These are phyloP conservation scores for Colletotrichum acutatum DNA, from an alignment of 2,329 filamentous ascomycete genomes.

Conservation along the genomic window DNA sequence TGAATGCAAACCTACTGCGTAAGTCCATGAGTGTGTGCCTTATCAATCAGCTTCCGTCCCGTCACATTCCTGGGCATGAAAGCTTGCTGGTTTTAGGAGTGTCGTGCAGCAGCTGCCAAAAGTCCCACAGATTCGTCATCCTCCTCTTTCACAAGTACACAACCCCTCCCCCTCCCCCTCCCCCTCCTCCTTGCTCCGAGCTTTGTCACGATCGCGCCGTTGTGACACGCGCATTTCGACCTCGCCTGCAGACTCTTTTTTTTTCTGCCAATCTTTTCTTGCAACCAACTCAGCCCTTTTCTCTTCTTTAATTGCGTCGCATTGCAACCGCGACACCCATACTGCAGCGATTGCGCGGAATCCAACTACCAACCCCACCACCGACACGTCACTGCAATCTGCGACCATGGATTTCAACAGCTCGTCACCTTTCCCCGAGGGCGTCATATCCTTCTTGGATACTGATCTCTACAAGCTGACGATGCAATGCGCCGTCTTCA, in stretches of 20 bases:
- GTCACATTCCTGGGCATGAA: neutral
- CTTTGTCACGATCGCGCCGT: slow-evolving; percentile 32
- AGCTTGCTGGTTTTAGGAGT: neutral
- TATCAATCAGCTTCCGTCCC: slow-evolving; percentile 23
- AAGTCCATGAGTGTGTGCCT: neutral
- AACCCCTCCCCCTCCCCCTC: neutral
- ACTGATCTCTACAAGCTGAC: slow-evolving; percentile 95
- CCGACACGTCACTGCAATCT: neutral
- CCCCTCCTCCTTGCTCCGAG: slow-evolving; percentile 16
- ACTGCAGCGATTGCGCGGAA: neutral
- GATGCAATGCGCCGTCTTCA: slow-evolving; percentile 97
- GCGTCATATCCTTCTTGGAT: slow-evolving; percentile 84
- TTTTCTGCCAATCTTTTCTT: neutral
- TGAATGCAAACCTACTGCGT: neutral
- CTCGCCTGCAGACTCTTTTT: slow-evolving; percentile 23
- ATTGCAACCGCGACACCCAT: neutral
- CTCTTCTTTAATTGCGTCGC: neutral
- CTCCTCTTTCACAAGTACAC: slow-evolving; percentile 3
- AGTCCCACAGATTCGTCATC: slow-evolving; percentile 31
- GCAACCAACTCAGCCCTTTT: neutral
- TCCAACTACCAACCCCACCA: neutral
- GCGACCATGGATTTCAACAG: slow-evolving; percentile 72
- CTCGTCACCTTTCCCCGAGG: slow-evolving; percentile 76
- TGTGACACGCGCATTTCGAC: slow-evolving; percentile 12
- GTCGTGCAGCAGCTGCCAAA: slow-evolving; percentile 9